Percentiles rank a stretch among this genome's conserved stretches.
phyloP scores from a whole-genome alignment of 2,329 filamentous ascomycete species.

The Cladosporium oxysporum region DNA sequence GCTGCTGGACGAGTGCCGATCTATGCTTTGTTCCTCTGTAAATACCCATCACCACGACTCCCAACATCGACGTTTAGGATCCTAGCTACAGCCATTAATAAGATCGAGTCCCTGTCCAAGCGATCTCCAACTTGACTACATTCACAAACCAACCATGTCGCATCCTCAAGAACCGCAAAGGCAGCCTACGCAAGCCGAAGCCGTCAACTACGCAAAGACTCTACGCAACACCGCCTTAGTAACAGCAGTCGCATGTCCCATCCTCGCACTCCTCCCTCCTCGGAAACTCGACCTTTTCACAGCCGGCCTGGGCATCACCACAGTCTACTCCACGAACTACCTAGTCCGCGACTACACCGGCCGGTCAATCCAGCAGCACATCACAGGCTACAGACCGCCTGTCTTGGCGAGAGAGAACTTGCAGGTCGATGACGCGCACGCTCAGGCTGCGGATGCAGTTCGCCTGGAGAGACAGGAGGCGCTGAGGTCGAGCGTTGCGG shows the following conservation, averaged over 20 bases:
- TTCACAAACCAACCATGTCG: slow-evolving; percentile 25
- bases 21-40: background rate
- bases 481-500: slow-evolving; percentile 30
- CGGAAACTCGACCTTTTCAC: slow-evolving; percentile 65
- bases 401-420: background rate
- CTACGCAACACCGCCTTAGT: slow-evolving; percentile 51
- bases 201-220: slow-evolving; percentile 33
- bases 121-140: background rate
- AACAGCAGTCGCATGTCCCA: slow-evolving; percentile 55
- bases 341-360: slow-evolving; percentile 42
- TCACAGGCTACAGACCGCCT: slow-evolving; percentile 22
- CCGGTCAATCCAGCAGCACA: slow-evolving; percentile 34
- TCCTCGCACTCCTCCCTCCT: slow-evolving; percentile 58
- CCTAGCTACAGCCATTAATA: background rate
- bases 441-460: slow-evolving; percentile 14
- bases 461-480: slow-evolving; percentile 28
- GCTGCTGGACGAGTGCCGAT: background rate
- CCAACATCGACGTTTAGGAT: background rate
- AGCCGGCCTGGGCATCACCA: slow-evolving; percentile 52
- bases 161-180: slow-evolving; percentile 30
- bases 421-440: slow-evolving; percentile 10
- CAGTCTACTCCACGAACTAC: slow-evolving; percentile 53
- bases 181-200: slow-evolving; percentile 28
- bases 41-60: background rate
- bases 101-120: background rate